These are phyloP conservation scores for Neurospora pannonica DNA, from an alignment of 495 filamentous ascomycete genomes.

Conservation along the genomic window DNA sequence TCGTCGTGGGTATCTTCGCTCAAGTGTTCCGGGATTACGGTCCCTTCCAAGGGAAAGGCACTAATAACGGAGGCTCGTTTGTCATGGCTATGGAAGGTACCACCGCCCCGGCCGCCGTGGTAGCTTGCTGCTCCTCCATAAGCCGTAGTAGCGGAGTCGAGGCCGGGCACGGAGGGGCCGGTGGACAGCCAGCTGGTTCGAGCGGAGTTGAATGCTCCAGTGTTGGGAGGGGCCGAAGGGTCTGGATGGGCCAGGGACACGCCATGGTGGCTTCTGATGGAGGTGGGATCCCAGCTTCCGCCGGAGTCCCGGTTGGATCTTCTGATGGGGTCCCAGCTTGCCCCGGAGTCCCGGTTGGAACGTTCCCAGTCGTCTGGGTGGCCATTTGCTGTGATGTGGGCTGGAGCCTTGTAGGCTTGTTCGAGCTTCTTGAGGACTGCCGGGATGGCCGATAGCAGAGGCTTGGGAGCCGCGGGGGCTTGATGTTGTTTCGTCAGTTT, in stretches of 20 bases:
- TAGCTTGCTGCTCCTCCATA: too few relatives aligned
- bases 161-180: background rate
- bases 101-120: background rate
- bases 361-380: background rate
- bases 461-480: slow-evolving; percentile 4
- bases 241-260: background rate
- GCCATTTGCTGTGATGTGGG: slow-evolving; percentile 2
- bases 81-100: background rate
- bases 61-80: background rate
- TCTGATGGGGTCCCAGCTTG: background rate
- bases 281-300: background rate
- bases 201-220: background rate
- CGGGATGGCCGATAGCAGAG: slow-evolving; percentile 1
- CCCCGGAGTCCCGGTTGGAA: background rate
- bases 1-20: background rate
- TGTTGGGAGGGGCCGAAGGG: background rate
- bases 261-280: background rate
- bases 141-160: background rate
- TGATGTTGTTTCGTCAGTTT: background rate
- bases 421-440: slow-evolving; percentile 1
- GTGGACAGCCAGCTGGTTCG: background rate
- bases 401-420: slow-evolving; percentile 1
- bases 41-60: background rate
- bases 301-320: background rate
- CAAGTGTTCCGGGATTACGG: background rate